Evolutionary conservation across 768 basidiomycete genomes (phyloP), one percentile per base, ranked within the genome.

Genomic region (Suillus alpinus): DNA sequence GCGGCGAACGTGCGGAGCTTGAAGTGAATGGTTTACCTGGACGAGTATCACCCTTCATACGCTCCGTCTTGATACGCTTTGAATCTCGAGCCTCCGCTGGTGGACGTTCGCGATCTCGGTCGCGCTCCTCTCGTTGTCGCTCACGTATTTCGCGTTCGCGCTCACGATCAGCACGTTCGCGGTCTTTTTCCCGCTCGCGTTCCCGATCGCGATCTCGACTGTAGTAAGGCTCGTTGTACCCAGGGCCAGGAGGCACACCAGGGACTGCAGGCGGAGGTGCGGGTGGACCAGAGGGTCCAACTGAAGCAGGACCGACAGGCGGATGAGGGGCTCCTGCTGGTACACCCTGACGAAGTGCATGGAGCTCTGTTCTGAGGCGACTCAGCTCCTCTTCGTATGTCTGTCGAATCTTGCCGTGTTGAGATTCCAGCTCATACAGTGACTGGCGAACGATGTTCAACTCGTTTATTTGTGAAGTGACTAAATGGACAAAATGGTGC

Each of bases 381-480:
- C 78, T 76, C 59, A 96, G 78, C 65, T 97, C 95, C 2, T 91
- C 88, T 69, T 97, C 95, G 68, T 93, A 96, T 69, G 89, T 86
- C 62, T 89, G 85, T 37, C 94, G 83, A 57, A 94, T 86, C 79
- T 95, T 93, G 63, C 81, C 83, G 66, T 98, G 94, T 63, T 91
- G 89, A 0, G 86, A 78, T 72, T 99, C 96, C 59, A 99, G 87
- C 65, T 98, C 94, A 70, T 95, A 95, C 12, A 98, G 81, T 2
- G 91, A 86, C 68, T 94, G 89, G 39, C 94, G 86, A 68, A 99
- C 94, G 69, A 89, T 86, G 66, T 89, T 91, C 58, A 98, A 80
- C 71, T 98, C 96, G 71, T 87, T 90, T 63, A 98, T 87, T 75
- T 98, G 96, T 31, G 81, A 80, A 5, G 83, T 82, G 53, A 93